Evolutionary conservation across 257 asterid genomes (phyloP).

Genomic region (Petunia secreta): DNA sequence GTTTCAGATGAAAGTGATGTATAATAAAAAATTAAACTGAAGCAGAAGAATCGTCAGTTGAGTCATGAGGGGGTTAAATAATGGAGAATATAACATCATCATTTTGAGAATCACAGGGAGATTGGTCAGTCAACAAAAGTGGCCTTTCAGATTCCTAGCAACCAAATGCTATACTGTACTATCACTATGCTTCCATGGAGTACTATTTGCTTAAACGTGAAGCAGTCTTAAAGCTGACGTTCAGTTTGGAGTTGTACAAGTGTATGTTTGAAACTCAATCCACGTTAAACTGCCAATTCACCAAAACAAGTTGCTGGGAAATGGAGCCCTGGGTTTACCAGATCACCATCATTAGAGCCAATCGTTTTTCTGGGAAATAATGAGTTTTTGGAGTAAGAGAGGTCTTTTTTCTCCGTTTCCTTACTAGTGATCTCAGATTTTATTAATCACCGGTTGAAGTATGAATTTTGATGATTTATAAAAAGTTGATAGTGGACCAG

Average conservation of each 20-base stretch:
- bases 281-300: not conserved
- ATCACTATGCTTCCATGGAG: not conserved
- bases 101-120: not conserved
- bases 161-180: not conserved
- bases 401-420: too few species aligned
- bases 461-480: too few species aligned
- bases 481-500: too few species aligned
- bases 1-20: not conserved
- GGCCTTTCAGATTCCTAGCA: not conserved
- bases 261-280: not conserved
- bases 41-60: not conserved
- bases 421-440: too few species aligned
- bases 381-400: not conserved
- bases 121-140: conserved; percentile 10
- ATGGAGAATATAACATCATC: not conserved
- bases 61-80: not conserved
- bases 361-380: too few species aligned
- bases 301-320: not conserved
- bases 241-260: not conserved
- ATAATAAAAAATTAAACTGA: not conserved
- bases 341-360: not conserved
- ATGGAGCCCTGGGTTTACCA: not conserved
- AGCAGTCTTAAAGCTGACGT: not conserved
- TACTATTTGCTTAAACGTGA: conserved; percentile 4
- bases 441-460: too few species aligned